Evolutionary conservation across 2,329 filamentous ascomycete species (phyloP).

Genomic region (Aureobasidium sp.): DNA sequence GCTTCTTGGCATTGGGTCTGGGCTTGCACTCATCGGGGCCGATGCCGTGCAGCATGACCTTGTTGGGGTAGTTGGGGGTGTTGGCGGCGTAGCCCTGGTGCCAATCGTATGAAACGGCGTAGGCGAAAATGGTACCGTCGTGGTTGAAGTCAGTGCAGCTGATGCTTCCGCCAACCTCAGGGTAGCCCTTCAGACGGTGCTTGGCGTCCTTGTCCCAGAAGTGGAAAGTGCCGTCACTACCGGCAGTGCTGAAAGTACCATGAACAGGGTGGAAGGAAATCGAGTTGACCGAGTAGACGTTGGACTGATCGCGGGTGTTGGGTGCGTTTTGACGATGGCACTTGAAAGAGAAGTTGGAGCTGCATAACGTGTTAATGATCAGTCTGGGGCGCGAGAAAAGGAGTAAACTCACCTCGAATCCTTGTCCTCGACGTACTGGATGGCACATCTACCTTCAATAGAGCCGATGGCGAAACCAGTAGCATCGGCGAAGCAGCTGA

Average conservation of each 20-base stretch:
- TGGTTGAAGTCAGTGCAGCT: conserved; percentile 86
- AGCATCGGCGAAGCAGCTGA: conserved; percentile 89
- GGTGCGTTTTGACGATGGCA: conserved; percentile 80
- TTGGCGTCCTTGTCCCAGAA: conserved; percentile 70
- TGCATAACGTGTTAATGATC: conserved; percentile 14
- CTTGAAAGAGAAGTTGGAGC: conserved; percentile 96
- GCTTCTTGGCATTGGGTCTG: conserved; percentile 38
- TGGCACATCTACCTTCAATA: conserved; percentile 94
- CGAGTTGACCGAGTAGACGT: conserved; percentile 91
- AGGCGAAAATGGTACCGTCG: conserved; percentile 54
- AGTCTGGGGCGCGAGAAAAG: not conserved
- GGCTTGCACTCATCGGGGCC: conserved; percentile 42
- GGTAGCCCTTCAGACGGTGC: conserved; percentile 56
- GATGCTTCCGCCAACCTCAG: conserved; percentile 62
- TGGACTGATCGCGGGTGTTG: conserved; percentile 57
- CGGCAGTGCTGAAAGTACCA: conserved; percentile 97
- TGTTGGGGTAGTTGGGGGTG: conserved; percentile 48
- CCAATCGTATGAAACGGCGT: conserved; percentile 92
- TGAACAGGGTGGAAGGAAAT: conserved; percentile 96
- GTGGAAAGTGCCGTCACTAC: conserved; percentile 91
- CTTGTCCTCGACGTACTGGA: conserved; percentile 97
- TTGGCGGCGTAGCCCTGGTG: conserved; percentile 90
- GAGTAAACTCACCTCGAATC: conserved; percentile 50
- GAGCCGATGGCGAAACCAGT: conserved; percentile 90
- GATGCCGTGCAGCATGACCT: conserved; percentile 43